Evolutionary conservation across 495 filamentous ascomycete species (phyloP).

Genomic region (Aspergillus asperescens): DNA sequence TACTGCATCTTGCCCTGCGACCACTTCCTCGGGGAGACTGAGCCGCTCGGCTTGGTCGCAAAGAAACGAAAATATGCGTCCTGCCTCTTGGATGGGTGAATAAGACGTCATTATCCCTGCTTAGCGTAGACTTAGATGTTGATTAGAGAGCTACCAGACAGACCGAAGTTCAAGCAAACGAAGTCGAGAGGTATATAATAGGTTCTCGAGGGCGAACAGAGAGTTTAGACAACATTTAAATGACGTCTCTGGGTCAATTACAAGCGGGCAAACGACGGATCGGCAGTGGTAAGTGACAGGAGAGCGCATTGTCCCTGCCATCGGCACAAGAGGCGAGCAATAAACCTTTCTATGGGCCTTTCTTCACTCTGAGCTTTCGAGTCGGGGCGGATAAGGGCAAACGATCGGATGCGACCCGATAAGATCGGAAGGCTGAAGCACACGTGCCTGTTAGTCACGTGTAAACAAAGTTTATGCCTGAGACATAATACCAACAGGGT

Average conservation of each 20-base stretch:
- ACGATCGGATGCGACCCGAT: conserved; percentile 10
- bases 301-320: neutral
- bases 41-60: conserved; percentile 39
- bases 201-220: too few species aligned
- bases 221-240: neutral
- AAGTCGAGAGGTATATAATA: too few species aligned
- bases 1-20: conserved; percentile 33
- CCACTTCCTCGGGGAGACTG: conserved; percentile 32
- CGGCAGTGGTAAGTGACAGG: neutral
- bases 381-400: neutral
- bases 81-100: conserved; percentile 39
- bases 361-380: conserved; percentile 6
- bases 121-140: neutral
- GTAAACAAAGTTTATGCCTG: neutral
- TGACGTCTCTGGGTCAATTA: conserved; percentile 5
- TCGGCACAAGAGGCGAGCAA: conserved; percentile 1
- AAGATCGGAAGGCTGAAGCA: conserved; percentile 12
- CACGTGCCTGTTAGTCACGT: neutral
- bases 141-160: neutral
- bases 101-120: conserved; percentile 18
- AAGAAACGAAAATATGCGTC: conserved; percentile 38
- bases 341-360: neutral
- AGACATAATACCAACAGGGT: neutral
- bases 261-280: conserved; percentile 1
- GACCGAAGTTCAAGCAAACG: too few species aligned